Evolutionary conservation across 768 basidiomycete genomes (phyloP), one percentile per base, ranked within the genome.

Genomic region (Tremella yokohamensis): DNA sequence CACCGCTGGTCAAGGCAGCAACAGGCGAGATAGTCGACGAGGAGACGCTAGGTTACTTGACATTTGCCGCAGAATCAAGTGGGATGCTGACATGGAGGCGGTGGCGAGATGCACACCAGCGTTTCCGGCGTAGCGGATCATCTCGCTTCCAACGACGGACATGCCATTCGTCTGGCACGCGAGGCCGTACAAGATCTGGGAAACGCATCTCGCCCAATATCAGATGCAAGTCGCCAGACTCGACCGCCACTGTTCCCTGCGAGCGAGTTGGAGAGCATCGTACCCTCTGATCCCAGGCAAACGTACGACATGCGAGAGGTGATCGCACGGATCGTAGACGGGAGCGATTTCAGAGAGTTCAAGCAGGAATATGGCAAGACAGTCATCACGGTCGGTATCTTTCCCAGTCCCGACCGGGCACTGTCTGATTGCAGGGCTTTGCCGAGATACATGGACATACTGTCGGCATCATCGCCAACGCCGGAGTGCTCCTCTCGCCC

Each of bases 301-400:
- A 78, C 86, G 0, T 94, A 93, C 72, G 91, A 96, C 74, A 91
- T 94, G 87, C 82, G 90, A 38, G 92, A 96, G 72, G 86, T 97
- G 12, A 90, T 97, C 65, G 86, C 91, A 24, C 85, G 92, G 24
- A 79, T 93, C 40, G 90, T 92, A 8, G 92, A 97, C 63, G 90
- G 92, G 1, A 91, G 89, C 69, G 83, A 84, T 45, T 93, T 97
- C 72, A 82, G 90, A 60, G 92, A 97, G 75, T 97, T 94, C 81
- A 97, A 97, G 82, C 88, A 87, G 72, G 93, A 94, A 72, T 97
- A 93, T 69, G 92, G 91, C 7, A 78, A 86, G 24, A 93, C 91
- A 0, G 86, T 97, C 62, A 82, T 94, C 51, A 96, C 92, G 7
- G 90, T 89, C 67, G 56, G 81, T 76, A 26, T 9, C 15, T n/a